These are phyloP conservation scores for Fragilariopsis cylindrus DNA, from an alignment of 108 stramenopile species.

Conservation along the genomic window DNA sequence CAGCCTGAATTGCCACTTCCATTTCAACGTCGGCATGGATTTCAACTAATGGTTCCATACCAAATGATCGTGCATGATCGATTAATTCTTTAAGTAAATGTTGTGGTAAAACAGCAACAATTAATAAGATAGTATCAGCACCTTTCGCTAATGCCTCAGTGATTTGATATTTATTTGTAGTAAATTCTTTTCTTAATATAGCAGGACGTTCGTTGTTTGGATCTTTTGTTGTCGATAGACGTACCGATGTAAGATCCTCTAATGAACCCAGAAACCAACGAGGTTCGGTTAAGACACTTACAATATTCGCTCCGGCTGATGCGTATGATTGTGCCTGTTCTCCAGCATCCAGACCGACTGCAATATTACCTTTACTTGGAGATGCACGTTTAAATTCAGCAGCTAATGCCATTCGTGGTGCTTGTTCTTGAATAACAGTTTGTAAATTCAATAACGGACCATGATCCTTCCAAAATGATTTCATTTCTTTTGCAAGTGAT, in stretches of 20 bases:
- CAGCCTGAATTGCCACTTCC: constrained; percentile 86
- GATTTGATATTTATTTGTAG: constrained; percentile 86
- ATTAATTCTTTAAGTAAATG: constrained; percentile 78
- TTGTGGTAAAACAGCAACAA: constrained; percentile 86
- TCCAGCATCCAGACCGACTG: constrained; percentile 57
- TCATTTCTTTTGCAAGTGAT: constrained; percentile 39
- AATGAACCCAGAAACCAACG: constrained; percentile 93
- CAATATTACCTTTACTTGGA: constrained; percentile 95
- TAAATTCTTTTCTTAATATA: constrained; percentile 95
- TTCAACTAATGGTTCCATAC: constrained; percentile 98
- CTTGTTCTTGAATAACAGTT: constrained; percentile 52
- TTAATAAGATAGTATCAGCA: constrained; percentile 95
- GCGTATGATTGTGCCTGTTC: constrained; percentile 86
- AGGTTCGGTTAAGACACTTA: constrained; percentile 95
- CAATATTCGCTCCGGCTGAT: constrained; percentile 86
- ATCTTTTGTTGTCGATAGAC: constrained; percentile 48
- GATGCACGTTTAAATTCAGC: constrained; percentile 99
- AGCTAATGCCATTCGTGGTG: constrained; percentile 88
- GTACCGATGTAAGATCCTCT: constrained; percentile 73
- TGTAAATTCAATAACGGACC: constrained; percentile 69
- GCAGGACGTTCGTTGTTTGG: constrained; percentile 60
- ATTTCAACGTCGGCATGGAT: constrained; percentile 90
- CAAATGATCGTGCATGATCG: constrained; percentile 62
- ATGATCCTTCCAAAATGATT: constrained; percentile 48
- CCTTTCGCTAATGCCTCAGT: constrained; percentile 93